Base-by-base conservation (phyloP, 2,329 filamentous ascomycete species). In the Aspergillus viridinutans region DNA sequence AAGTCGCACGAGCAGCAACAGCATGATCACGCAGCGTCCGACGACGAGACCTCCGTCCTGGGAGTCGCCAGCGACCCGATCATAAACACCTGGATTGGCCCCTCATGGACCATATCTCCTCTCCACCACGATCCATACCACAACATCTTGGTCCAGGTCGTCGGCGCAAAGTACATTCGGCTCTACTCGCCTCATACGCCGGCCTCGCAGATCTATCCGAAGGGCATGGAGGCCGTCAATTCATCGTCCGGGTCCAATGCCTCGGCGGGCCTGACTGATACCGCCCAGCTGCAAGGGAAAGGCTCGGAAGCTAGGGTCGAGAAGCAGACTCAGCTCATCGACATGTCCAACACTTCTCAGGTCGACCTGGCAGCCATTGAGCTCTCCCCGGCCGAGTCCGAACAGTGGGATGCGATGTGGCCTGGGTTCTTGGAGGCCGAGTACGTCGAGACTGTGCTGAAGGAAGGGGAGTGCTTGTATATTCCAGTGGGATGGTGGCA, bases 401-500 rank as follows among this genome's bases (percentile, higher is more conserved):
- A 75, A 52, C 75, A 72, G 45, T 78, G 74, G 72, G 74, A 76
- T n/a, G 67, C 69, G 17, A 64, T 72, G 9, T 86, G 79, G 72
- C 81, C 82, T 1, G 71, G 74, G 0, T 90, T 95, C 61, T 72
- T 72, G 50, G 72, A 80, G 0, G 80, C 89, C 1, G 77, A 82
- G 54, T 93, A 88, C 69, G 75, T 89, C 35, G 94, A 99, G 68
- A 87, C 76, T 1, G 82, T 97, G 1, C 76, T 99, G 5, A 84
- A 82, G 29, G 88, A 89, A 0, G 94, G 93, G 0, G 92, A 99
- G 53, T 89, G 86, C 61, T 71, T 99, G 53, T 94, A 96, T 70
- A 90, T 99, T 53, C 94, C 94, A 0, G 82, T 90, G 4, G 94
- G 93, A 0, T 99, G 94, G 93, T 99, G 94, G 94, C 94, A 99